Base-by-base conservation (phyloP, 305 asterid genomes). In the Fraxinus dipetala region DNA sequence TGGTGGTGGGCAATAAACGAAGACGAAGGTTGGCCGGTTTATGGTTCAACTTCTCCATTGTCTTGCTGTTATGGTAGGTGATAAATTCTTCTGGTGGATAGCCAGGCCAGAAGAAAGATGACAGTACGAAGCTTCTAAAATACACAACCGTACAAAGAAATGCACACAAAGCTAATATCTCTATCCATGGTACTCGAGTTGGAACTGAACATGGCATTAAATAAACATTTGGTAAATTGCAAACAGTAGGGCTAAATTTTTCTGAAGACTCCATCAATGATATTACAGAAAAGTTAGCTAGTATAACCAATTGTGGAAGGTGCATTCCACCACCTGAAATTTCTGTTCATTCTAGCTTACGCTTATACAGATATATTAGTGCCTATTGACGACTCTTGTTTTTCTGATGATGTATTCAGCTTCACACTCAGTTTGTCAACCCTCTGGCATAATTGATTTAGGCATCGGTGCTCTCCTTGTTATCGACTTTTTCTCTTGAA, bases 401-500 rank as follows among this genome's bases (percentile, higher is more conserved):
- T 18, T 54, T 54, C 6, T 16, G 26, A 61, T 61, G 16, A 22
- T 61, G 14, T 61, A 20, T 20, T 7, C 14, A 7, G 31, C 31
- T 54, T 54, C 5, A 22, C 28, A 61, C 72, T 63, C n/a, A 5
- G 32, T 22, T 4, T 63, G 14, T 22, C 5, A 63, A 26, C 34
- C n/a, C 34, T 63, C 34, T 22, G 16, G 34, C 72, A 63, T 14
- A 63, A 5, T 38, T 11, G 75, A 54, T 72, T 82, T 85, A 85
- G 18, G 76, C 87, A 65, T 40, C 74, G 36, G 78, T 45, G 32
- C 48, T 22, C 7, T 76, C 72, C 56, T 31, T 28, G 54, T 45
- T 75, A 22, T 56, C 69, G 30, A 75, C 35, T 31, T 72, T 79
- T 13, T 79, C 81, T 72, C 84, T 86, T 20, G 86, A 78, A 51